Conservation (phyloP, 148 eudicot species). For the Camellia japonica region DNA sequence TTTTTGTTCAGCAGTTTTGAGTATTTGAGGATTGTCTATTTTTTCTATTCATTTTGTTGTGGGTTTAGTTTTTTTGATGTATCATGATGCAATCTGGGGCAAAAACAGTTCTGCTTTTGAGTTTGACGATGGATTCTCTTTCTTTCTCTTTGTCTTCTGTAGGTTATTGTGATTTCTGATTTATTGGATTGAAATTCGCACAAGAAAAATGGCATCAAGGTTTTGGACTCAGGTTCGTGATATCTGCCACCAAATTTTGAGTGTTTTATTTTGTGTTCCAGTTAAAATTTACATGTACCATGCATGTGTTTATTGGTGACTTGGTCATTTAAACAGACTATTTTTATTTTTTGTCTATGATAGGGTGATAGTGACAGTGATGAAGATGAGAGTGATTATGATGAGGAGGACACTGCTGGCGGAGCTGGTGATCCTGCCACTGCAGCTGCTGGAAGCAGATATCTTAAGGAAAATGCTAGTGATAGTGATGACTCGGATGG, state of each 20-base stretch:
- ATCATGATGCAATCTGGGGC: not conserved
- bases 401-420: conserved; percentile 23
- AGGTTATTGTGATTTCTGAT: conserved; percentile 13
- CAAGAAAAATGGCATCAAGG: conserved; percentile 38
- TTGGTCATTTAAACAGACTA: not conserved
- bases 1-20: no score
- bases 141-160: not conserved
- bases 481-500: conserved; percentile 67
- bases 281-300: not conserved
- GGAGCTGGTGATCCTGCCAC: conserved; percentile 17
- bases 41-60: no score
- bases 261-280: not conserved
- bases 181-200: conserved; percentile 1
- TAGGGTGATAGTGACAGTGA: conserved; percentile 71
- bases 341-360: not conserved
- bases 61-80: no score
- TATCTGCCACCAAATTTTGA: not conserved
- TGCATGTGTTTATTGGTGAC: not conserved
- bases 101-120: not conserved
- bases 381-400: conserved; percentile 47
- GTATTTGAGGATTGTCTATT: no score
- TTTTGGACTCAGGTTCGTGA: conserved; percentile 49
- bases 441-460: conserved; percentile 34
- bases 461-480: conserved; percentile 31
- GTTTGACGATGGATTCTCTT: not conserved